phyloP scores from a whole-genome alignment of 768 basidiomycete genomes.

The Phallus indusiatus region DNA sequence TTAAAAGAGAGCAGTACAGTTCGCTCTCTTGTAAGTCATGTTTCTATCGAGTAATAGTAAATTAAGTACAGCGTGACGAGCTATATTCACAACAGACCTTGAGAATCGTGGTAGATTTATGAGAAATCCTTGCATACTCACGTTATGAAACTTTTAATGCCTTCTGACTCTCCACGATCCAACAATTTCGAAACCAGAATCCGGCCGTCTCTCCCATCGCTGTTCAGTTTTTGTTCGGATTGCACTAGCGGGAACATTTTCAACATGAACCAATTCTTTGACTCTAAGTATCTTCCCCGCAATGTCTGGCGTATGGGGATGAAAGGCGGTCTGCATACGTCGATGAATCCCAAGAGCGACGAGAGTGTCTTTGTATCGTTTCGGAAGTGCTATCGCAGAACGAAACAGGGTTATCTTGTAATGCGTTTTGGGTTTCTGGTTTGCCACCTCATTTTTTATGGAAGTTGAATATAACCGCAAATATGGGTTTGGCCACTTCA shows the following conservation, averaged over 20 bases:
- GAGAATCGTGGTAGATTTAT: too few species aligned
- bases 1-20: too few species aligned
- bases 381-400: constrained; percentile 76
- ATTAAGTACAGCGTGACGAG: too few species aligned
- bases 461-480: not conserved
- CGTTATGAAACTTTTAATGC: not conserved
- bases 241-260: constrained; percentile 62
- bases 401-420: constrained; percentile 85
- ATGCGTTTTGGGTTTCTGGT: constrained; percentile 40
- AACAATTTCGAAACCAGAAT: constrained; percentile 56
- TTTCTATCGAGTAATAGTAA: too few species aligned
- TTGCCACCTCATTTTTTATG: not conserved
- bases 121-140: too few species aligned
- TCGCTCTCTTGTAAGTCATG: too few species aligned
- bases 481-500: not conserved
- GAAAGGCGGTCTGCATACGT: constrained; percentile 79
- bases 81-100: too few species aligned
- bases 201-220: constrained; percentile 53
- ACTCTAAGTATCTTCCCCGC: constrained; percentile 82
- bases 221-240: constrained; percentile 67
- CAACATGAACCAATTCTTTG: constrained; percentile 85
- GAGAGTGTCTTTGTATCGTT: constrained; percentile 62
- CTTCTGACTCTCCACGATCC: constrained; percentile 8
- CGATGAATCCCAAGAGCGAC: constrained; percentile 76
- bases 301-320: constrained; percentile 57